These are phyloP conservation scores for Rhizophagus prolifer DNA, from an alignment of 192 early-diverging fungal species.

Conservation along the genomic window DNA sequence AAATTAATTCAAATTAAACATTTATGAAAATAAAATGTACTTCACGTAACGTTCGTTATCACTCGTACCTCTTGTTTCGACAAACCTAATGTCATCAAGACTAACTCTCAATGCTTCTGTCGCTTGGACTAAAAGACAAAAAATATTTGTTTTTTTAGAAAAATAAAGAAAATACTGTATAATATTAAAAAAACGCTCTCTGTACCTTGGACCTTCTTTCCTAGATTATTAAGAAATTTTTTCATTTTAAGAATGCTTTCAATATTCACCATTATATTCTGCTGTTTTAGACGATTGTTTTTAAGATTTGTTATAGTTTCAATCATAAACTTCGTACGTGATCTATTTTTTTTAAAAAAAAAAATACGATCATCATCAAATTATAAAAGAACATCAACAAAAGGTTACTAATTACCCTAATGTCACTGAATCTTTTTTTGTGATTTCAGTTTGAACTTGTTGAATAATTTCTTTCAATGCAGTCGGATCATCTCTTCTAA, in stretches of 20 bases:
- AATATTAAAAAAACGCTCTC: too few species aligned
- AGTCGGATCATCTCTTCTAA: conserved; percentile 89
- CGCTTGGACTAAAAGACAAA: conserved; percentile 8
- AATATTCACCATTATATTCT: conserved; percentile 47
- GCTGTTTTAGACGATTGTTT: conserved; percentile 82
- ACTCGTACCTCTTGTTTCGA: conserved; percentile 70
- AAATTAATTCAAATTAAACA: not conserved
- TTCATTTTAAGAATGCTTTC: conserved; percentile 74
- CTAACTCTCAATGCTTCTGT: conserved; percentile 81
- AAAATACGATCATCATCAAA: not conserved
- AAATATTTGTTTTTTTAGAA: conserved; percentile 25
- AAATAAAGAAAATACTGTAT: not conserved
- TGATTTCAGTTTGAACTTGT: conserved; percentile 57
- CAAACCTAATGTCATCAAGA: conserved; percentile 79
- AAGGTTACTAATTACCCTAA: conserved; percentile 39
- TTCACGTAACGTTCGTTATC: not conserved
- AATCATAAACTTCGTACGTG: conserved; percentile 88
- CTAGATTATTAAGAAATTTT: conserved; percentile 71
- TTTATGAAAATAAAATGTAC: too few species aligned
- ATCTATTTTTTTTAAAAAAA: conserved; percentile 33
- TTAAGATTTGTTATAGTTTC: conserved; percentile 92
- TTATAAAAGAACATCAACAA: not conserved
- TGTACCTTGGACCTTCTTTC: conserved; percentile 44
- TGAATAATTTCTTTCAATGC: conserved; percentile 89
- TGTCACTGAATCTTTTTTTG: conserved; percentile 41